Evolutionary conservation across 2,329 filamentous ascomycete genomes (phyloP).

Genomic region (Diaporthe citrichinensis): DNA sequence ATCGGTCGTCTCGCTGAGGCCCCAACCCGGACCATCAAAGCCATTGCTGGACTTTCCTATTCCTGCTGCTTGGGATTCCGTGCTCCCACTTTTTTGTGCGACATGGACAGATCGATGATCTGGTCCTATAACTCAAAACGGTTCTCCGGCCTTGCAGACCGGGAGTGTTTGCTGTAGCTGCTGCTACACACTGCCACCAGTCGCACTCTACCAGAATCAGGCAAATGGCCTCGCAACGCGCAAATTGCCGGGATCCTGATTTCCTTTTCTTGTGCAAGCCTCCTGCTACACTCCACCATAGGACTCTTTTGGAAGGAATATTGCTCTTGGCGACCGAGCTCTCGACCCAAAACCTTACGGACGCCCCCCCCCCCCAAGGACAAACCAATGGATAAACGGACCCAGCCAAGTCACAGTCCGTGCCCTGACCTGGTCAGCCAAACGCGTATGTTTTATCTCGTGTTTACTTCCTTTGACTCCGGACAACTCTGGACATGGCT

Average conservation of each 20-base stretch:
- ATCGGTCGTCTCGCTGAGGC: slow-evolving; percentile 34
- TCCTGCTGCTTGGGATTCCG: slow-evolving; percentile 14
- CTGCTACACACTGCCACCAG: slow-evolving; percentile 10
- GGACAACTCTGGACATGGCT: slow-evolving; percentile 32
- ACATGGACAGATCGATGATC: slow-evolving; percentile 20
- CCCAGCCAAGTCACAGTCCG: slow-evolving; percentile 30
- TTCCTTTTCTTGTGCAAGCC: slow-evolving; percentile 29
- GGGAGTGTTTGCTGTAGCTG: slow-evolving; percentile 25
- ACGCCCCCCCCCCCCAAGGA: neutral
- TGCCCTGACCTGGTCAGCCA: slow-evolving; percentile 30
- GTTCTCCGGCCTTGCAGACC: neutral
- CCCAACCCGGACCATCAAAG: slow-evolving; percentile 30
- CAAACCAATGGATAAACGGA: slow-evolving; percentile 5
- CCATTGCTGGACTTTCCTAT: slow-evolving; percentile 22
- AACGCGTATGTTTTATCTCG: slow-evolving; percentile 40
- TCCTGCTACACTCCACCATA: neutral
- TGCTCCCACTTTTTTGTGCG: slow-evolving; percentile 1
- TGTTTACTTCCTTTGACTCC: slow-evolving; percentile 31
- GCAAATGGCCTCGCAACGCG: slow-evolving; percentile 10
- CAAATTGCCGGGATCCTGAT: slow-evolving; percentile 14
- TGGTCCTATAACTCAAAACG: neutral
- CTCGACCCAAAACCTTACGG: neutral
- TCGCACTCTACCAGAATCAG: slow-evolving; percentile 4
- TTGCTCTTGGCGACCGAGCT: neutral
- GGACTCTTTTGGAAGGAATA: slow-evolving; percentile 16